A percentile compares a stretch with the other conserved stretches of the same genome.
These are phyloP conservation scores for Panaeolus cyanescens DNA, from an alignment of 768 basidiomycete genomes.

Conservation along the genomic window DNA sequence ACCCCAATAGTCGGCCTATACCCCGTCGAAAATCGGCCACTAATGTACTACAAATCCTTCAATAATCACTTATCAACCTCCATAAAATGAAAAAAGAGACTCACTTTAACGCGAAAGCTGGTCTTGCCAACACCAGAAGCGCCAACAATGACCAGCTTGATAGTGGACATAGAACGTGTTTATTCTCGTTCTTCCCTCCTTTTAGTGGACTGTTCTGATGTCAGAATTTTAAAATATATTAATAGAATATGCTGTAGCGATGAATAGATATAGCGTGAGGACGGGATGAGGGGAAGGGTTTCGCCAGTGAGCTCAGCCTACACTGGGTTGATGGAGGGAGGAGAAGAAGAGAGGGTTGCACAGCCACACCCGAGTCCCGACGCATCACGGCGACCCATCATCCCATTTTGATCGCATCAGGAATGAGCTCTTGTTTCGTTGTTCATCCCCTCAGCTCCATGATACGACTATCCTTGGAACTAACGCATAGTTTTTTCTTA, in stretches of 20 bases:
- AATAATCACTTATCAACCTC: background rate
- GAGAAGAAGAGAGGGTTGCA: background rate
- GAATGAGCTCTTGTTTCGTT: too few relatives aligned
- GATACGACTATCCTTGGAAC: too few relatives aligned
- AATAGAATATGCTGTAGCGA: too few relatives aligned
- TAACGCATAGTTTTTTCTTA: too few relatives aligned
- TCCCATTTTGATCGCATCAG: too few relatives aligned
- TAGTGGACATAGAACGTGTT: constrained; percentile 54
- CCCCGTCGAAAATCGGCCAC: constrained; percentile 70
- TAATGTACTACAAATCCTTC: constrained; percentile 59
- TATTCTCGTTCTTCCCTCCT: too few relatives aligned
- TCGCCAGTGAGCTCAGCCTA: too few relatives aligned
- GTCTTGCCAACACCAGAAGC: constrained; percentile 87
- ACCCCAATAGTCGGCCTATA: constrained; percentile 88
- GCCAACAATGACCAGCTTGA: constrained; percentile 84
- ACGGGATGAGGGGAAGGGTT: background rate
- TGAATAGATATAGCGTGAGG: background rate
- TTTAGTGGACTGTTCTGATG: constrained; percentile 8
- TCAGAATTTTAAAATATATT: background rate
- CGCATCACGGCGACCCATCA: background rate
- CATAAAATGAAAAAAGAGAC: constrained; percentile 17
- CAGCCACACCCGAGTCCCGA: background rate
- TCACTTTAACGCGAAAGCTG: constrained; percentile 72
- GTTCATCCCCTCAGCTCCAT: too few relatives aligned
- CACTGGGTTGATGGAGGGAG: background rate